phyloP scores from a whole-genome alignment of 257 asterid species.

The Anisodus acutangulus region DNA sequence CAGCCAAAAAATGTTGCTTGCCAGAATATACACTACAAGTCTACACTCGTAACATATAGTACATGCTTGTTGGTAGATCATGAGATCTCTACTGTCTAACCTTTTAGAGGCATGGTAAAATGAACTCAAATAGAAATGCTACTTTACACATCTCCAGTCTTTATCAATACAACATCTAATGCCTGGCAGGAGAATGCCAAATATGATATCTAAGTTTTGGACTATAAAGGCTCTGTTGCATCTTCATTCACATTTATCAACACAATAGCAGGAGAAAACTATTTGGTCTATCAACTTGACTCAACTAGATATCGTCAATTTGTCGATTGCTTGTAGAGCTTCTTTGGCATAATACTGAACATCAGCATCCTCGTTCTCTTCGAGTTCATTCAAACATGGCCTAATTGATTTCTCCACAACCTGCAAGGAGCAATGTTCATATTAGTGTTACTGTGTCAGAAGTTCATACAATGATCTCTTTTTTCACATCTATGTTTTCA shows the following conservation, averaged over 20 bases:
- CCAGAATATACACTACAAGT: background rate
- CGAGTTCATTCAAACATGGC: slow-evolving; percentile 68
- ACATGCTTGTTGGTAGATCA: background rate
- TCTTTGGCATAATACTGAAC: slow-evolving; percentile 78
- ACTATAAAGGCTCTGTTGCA: background rate
- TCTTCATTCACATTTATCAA: background rate
- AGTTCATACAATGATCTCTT: background rate
- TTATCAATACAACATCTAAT: background rate
- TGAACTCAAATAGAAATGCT: no score
- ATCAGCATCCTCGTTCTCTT: slow-evolving; percentile 82
- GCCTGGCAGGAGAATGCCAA: background rate
- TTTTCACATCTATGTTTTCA: background rate
- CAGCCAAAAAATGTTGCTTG: background rate
- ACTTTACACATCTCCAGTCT: no score
- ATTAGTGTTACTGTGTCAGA: background rate
- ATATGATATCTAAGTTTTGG: background rate
- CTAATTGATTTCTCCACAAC: slow-evolving; percentile 73
- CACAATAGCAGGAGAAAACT: background rate
- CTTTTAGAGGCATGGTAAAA: no score
- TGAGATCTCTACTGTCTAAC: background rate
- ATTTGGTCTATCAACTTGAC: slow-evolving; percentile 33
- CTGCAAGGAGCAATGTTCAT: slow-evolving; percentile 38
- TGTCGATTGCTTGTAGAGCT: slow-evolving; percentile 58
- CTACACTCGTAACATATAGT: background rate
- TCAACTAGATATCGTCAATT: no score